phyloP scores from a whole-genome alignment of 2,329 filamentous ascomycete genomes.

The Hymenotorrendiella dingleyae region DNA sequence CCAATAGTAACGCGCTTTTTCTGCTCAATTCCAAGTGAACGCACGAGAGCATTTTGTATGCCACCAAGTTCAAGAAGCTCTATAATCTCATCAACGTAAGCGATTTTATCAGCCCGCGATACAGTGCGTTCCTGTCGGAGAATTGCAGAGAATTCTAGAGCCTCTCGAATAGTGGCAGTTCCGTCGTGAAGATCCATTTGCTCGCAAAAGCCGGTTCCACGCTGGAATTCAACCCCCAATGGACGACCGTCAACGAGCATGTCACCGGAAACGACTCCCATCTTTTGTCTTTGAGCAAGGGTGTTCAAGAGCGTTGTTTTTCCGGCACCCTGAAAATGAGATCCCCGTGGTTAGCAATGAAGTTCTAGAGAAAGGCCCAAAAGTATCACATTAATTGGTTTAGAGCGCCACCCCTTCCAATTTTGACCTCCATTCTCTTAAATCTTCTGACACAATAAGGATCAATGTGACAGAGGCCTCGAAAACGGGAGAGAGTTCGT shows the following conservation, averaged over 20 bases:
- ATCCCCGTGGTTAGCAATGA: too few species aligned
- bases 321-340: too few species aligned
- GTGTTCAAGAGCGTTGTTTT: constrained; percentile 84
- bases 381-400: too few species aligned
- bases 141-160: constrained; percentile 45
- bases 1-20: constrained; percentile 54
- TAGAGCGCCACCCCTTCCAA: too few species aligned
- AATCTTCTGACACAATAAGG: too few species aligned
- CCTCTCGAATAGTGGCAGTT: constrained; percentile 61
- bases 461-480: too few species aligned
- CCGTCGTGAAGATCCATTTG: constrained; percentile 56
- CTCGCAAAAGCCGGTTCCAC: constrained; percentile 65
- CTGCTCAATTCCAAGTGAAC: constrained; percentile 52
- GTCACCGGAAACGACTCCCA: constrained; percentile 53
- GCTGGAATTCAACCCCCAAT: constrained; percentile 57
- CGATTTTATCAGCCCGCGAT: constrained; percentile 59
- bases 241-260: constrained; percentile 65
- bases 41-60: constrained; percentile 58
- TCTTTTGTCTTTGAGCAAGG: constrained; percentile 62
- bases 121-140: neutral
- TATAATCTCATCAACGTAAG: constrained; percentile 70
- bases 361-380: too few species aligned
- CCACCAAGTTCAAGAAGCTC: constrained; percentile 57
- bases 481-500: too few species aligned
- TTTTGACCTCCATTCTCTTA: too few species aligned